phyloP scores from a whole-genome alignment of 2,329 filamentous ascomycete genomes.

The Fusarium kyushuense region DNA sequence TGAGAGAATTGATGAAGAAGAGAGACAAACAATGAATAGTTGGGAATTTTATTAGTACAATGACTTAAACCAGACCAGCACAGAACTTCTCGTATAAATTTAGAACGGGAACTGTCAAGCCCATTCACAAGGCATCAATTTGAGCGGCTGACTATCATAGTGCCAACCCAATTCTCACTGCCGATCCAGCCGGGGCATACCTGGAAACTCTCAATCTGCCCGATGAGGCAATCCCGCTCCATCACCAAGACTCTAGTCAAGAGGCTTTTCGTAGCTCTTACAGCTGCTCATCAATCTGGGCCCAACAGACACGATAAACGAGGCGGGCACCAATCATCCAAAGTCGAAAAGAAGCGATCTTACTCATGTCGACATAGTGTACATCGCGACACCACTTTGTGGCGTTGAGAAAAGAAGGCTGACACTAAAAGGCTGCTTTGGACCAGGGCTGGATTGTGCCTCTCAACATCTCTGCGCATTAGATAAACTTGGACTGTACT shows the following conservation, averaged over 20 bases:
- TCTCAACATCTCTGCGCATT: not conserved
- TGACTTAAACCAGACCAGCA: not conserved
- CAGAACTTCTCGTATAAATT: constrained; percentile 11
- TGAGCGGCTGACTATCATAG: constrained; percentile 24
- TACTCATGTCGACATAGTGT: constrained; percentile 18
- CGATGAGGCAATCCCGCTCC: constrained; percentile 22
- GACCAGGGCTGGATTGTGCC: constrained; percentile 15
- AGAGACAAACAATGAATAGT: not conserved
- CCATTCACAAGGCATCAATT: constrained; percentile 7
- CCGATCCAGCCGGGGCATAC: constrained; percentile 19
- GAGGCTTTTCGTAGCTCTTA: constrained; percentile 31
- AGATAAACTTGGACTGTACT: not conserved
- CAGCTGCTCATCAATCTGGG: not conserved
- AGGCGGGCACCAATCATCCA: constrained; percentile 45
- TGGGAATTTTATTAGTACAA: not conserved
- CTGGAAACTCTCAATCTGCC: constrained; percentile 16
- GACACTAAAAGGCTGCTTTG: constrained; percentile 10
- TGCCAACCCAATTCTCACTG: constrained; percentile 12
- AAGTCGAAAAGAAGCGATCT: constrained; percentile 8
- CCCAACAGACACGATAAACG: constrained; percentile 9
- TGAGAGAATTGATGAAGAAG: not conserved
- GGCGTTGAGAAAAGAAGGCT: constrained; percentile 19
- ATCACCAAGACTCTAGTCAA: constrained; percentile 8
- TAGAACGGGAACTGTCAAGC: constrained; percentile 18
- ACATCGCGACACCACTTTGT: constrained; percentile 16